Evolutionary conservation across 2,329 filamentous ascomycete species (phyloP).

Genomic region (Arthrobotrys musiformis): DNA sequence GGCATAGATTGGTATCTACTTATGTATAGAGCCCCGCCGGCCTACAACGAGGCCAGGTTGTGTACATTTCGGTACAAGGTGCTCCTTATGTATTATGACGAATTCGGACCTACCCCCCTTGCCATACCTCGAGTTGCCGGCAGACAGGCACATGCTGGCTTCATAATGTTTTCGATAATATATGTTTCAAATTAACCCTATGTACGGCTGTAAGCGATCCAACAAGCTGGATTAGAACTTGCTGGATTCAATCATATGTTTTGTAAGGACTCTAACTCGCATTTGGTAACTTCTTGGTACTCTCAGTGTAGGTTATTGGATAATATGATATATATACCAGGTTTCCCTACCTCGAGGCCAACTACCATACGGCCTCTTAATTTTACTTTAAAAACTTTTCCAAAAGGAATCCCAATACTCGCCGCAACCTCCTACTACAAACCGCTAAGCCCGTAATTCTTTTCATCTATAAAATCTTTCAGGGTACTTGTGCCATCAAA

Average conservation of each 20-base stretch:
- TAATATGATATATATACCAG: constrained; percentile 40
- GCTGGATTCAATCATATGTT: background rate
- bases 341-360: constrained; percentile 27
- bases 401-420: background rate
- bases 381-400: background rate
- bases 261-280: constrained; percentile 22
- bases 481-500: background rate
- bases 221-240: constrained; percentile 29
- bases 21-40: background rate
- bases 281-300: constrained; percentile 5
- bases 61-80: constrained; percentile 28
- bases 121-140: constrained; percentile 12
- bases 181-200: constrained; percentile 31
- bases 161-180: constrained; percentile 21
- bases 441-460: constrained; percentile 14
- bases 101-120: constrained; percentile 1
- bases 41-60: constrained; percentile 4
- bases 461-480: background rate
- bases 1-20: background rate
- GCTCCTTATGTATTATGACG: constrained; percentile 13
- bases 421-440: constrained; percentile 22
- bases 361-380: background rate
- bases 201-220: constrained; percentile 54
- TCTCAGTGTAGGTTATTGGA: constrained; percentile 24
- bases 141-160: constrained; percentile 21